These are phyloP conservation scores for Antrodiella citrinella DNA, from an alignment of 768 basidiomycete species.

Conservation along the genomic window DNA sequence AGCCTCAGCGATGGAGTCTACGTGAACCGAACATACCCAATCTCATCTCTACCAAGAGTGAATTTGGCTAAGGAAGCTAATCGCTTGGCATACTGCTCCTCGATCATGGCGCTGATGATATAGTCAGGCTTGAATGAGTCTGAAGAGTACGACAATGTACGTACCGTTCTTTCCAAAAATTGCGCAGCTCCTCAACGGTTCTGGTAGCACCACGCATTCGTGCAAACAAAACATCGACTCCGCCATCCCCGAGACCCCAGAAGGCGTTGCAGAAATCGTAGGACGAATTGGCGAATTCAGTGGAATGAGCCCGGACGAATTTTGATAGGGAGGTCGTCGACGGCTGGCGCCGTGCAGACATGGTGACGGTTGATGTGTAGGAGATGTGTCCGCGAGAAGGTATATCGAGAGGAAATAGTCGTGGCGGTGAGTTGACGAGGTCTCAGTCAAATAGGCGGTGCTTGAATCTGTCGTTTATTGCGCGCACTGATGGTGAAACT, in stretches of 20 bases:
- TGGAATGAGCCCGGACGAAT: slow-evolving; percentile 53
- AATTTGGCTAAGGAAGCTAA: slow-evolving; percentile 71
- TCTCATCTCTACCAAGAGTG: slow-evolving; percentile 80
- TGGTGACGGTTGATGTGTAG: slow-evolving; percentile 18
- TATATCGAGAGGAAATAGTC: neutral
- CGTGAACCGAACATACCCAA: slow-evolving; percentile 82
- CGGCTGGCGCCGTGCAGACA: slow-evolving; percentile 72
- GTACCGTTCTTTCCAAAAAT: slow-evolving; percentile 92
- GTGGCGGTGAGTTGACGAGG: neutral
- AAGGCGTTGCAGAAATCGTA: slow-evolving; percentile 96
- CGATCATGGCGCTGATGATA: slow-evolving; percentile 64
- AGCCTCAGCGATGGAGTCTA: neutral
- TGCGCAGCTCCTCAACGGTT: slow-evolving; percentile 82
- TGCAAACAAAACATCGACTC: slow-evolving; percentile 86
- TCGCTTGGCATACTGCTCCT: slow-evolving; percentile 92
- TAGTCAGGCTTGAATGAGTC: too few relatives aligned
- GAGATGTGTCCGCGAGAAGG: neutral
- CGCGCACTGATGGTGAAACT: too few relatives aligned
- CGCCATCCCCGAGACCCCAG: slow-evolving; percentile 84
- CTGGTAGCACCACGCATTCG: slow-evolving; percentile 79
- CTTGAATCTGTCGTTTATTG: neutral
- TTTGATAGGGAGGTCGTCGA: slow-evolving; percentile 76
- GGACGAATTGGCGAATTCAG: slow-evolving; percentile 38
- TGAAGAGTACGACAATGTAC: slow-evolving; percentile 22
- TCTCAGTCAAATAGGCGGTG: neutral